Conservation (phyloP, 257 asterid genomes). For the Solanum rostratum region DNA sequence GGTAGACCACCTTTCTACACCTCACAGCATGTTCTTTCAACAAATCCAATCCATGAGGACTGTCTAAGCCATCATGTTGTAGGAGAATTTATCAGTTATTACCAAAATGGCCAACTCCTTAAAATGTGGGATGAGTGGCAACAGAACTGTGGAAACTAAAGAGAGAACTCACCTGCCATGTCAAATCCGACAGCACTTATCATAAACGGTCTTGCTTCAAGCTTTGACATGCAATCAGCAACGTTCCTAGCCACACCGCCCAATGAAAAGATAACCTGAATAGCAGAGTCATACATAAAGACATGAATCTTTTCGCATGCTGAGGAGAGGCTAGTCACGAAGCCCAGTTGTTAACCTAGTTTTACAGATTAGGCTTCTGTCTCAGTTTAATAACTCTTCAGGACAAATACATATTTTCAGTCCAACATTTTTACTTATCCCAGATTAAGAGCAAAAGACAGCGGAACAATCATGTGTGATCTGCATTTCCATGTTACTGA, state of each 20-base stretch:
- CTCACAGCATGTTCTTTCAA: neutral
- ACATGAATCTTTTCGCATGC: neutral
- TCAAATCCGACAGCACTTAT: constrained; percentile 85
- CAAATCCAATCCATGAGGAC: neutral
- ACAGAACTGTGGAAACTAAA: neutral
- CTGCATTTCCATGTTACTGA: neutral
- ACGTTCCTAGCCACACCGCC: constrained; percentile 97
- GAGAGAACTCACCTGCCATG: constrained; percentile 55
- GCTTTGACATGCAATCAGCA: constrained; percentile 92
- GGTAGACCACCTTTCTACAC: neutral
- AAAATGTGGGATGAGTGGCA: neutral
- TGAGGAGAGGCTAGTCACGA: neutral
- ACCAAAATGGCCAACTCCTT: neutral
- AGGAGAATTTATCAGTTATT: neutral
- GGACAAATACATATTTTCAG: neutral
- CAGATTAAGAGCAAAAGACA: neutral
- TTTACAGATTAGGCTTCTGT: neutral
- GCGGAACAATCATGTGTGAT: neutral
- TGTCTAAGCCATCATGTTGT: neutral
- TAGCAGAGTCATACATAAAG: neutral
- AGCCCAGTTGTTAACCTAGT: neutral
- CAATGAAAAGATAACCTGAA: constrained; percentile 58
- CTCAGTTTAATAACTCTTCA: neutral
- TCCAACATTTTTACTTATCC: neutral
- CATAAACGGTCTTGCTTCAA: constrained; percentile 76